A percentile compares a stretch with the other conserved stretches of the same genome.
These are phyloP conservation scores for Persicaria maculosa DNA, from an alignment of 148 eudicot genomes.

Conservation along the genomic window DNA sequence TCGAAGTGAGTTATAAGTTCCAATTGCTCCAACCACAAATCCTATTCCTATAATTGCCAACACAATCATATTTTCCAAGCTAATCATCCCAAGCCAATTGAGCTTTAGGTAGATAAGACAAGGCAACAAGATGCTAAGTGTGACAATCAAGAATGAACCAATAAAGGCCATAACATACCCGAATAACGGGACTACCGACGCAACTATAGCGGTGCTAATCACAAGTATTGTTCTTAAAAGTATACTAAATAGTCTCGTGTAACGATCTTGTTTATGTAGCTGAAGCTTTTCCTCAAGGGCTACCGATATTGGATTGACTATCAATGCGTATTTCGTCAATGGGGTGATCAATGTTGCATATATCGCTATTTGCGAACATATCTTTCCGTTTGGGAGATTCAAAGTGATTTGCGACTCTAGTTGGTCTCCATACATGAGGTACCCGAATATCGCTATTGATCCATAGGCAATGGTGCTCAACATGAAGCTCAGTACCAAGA, in stretches of 20 bases:
- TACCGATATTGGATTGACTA: slow-evolving; percentile 31
- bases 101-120: slow-evolving; percentile 58
- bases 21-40: slow-evolving; percentile 24
- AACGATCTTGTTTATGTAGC: too few species aligned
- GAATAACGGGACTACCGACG: slow-evolving; percentile 47
- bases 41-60: slow-evolving; percentile 32
- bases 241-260: neutral
- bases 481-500: neutral
- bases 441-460: neutral
- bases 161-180: slow-evolving; percentile 58
- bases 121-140: slow-evolving; percentile 44
- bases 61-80: slow-evolving; percentile 32
- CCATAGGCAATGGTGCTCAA: neutral
- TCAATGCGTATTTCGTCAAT: slow-evolving; percentile 17
- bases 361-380: neutral
- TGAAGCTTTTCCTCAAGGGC: slow-evolving; percentile 29
- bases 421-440: neutral
- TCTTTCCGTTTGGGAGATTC: neutral
- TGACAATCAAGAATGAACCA: slow-evolving; percentile 43
- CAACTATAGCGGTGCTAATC: slow-evolving; percentile 42
- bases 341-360: neutral
- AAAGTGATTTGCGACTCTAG: neutral
- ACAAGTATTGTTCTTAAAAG: slow-evolving; percentile 35
- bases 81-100: slow-evolving; percentile 18
- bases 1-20: slow-evolving; percentile 45